Evolutionary conservation across 2,329 filamentous ascomycete species (phyloP), one percentile per base, ranked within the genome.

Genomic region (Paradendryphiella salina): DNA sequence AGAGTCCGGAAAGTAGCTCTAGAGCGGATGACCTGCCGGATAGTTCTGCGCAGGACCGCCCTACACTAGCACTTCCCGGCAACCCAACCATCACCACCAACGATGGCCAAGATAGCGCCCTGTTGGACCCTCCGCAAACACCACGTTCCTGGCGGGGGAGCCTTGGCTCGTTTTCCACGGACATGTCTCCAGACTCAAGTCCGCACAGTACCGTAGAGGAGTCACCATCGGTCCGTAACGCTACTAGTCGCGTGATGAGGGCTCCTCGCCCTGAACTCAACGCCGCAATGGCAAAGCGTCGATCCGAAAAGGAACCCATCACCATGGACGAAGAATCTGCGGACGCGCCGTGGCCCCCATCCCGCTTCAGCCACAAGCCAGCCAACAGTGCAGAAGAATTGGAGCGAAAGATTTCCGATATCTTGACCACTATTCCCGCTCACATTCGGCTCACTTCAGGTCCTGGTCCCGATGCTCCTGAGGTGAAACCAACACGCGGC

Each of bases 401-500:
- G 11, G 88, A 90, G 59, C 84, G 86, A 56, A 90, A 92, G 67
- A 92, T 96, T 40, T 88, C 84, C 65, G 84, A 88, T 43, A 88
- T 95, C 49, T 80, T 95, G 32, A 84, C 85, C 50, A 87, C 82
- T 15, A 89, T 95, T 55, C 90, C 90, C 1, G 86, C 87, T 26
- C 85, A 86, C 55, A 95, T 97, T 63, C 86, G 85, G 43, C 79
- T 96, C 34, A 84, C 84, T 1, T 66, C 69, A 11, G 59, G 63
- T 3, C 57, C 65, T 18, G 66, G 62, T n/a, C 56, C 66, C 34
- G 63, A 72, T 46, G 63, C 63, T 29, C 63, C 60, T 20, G 64
- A 70, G 42, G 56, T 66, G 41, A 73, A 65, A 47, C 44, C 66
- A 18, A 52, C 54, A 38, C 70, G 67, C 17, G 54, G 59, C 28